A percentile compares a stretch with the other conserved stretches of the same genome.
Conservation (phyloP, 331 rosid genomes). For the Phaseolus coccineus region DNA sequence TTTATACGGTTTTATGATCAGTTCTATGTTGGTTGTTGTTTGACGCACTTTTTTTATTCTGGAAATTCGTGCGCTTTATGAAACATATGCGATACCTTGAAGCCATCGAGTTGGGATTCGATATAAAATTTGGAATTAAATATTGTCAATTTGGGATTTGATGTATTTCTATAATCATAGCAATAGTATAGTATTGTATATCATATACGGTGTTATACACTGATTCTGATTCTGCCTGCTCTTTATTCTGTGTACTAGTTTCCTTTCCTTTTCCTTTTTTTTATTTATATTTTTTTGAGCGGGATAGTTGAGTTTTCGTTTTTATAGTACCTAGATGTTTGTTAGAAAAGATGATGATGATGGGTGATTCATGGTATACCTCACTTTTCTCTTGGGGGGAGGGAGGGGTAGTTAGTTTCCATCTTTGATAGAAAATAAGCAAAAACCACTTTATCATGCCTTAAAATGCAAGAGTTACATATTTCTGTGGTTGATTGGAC, state of each 20-base stretch:
- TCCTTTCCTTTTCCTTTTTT: not conserved
- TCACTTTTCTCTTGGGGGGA: not conserved
- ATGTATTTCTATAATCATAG: not conserved
- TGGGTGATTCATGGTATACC: not conserved
- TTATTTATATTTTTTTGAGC: not conserved
- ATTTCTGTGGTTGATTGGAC: constrained; percentile 13
- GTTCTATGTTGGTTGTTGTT: constrained; percentile 6
- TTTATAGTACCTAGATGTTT: constrained; percentile 20
- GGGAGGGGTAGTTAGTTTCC: constrained; percentile 7
- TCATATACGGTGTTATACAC: not conserved
- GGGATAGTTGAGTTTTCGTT: constrained; percentile 24
- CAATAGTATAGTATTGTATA: not conserved
- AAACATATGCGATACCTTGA: constrained; percentile 38
- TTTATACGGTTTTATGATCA: not conserved
- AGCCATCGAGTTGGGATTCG: constrained; percentile 45
- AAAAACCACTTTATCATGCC: constrained; percentile 23
- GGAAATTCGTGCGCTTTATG: constrained; percentile 39
- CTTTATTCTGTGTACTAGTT: constrained; percentile 29
- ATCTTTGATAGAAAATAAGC: constrained; percentile 16
- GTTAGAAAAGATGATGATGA: constrained; percentile 18
- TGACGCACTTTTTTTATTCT: constrained; percentile 35
- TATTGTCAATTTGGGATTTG: constrained; percentile 32
- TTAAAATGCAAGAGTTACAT: constrained; percentile 12
- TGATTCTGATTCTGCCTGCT: constrained; percentile 31
- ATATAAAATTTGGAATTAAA: constrained; percentile 23